A percentile compares a stretch with the other conserved stretches of the same genome.
Conservation (phyloP, 805 yeast genomes). For the Yarrowia divulgata region DNA sequence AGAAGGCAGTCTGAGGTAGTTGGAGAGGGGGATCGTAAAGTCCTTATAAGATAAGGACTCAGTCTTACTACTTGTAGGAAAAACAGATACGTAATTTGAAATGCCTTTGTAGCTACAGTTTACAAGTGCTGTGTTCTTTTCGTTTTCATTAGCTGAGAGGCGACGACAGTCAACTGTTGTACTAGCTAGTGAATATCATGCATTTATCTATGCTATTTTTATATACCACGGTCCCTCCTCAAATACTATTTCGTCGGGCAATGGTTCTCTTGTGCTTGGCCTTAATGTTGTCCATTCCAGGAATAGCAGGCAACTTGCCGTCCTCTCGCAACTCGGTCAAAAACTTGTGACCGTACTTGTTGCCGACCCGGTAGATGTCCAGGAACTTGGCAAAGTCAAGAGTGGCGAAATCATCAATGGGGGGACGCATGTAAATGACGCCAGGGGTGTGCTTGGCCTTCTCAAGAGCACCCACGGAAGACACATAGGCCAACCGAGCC, state of each 20-base stretch:
- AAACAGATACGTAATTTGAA: no score
- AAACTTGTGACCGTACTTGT: slow-evolving; percentile 68
- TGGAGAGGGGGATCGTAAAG: no score
- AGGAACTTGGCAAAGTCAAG: slow-evolving; percentile 91
- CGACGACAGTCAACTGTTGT: no score
- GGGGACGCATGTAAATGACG: slow-evolving; percentile 88
- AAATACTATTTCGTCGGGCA: slow-evolving; percentile 69
- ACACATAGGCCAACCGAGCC: slow-evolving; percentile 89
- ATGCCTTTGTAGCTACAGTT: no score
- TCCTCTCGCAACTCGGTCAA: slow-evolving; percentile 60
- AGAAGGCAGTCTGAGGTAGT: no score
- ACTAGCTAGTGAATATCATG: no score
- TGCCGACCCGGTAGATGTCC: slow-evolving; percentile 84
- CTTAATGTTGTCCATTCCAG: slow-evolving; percentile 56
- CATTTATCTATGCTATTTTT: background rate
- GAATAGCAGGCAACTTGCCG: slow-evolving; percentile 66
- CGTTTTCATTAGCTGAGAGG: no score
- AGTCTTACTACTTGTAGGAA: no score
- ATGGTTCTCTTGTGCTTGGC: slow-evolving; percentile 48
- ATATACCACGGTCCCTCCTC: background rate
- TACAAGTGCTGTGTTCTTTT: no score
- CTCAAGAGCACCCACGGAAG: slow-evolving; percentile 92
- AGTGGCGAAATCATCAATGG: slow-evolving; percentile 90
- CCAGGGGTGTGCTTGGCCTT: slow-evolving; percentile 85
- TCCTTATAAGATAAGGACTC: no score